Evolutionary conservation across 2,329 filamentous ascomycete genomes (phyloP), one percentile per base, ranked within the genome.

Genomic region (Alternaria triticina): DNA sequence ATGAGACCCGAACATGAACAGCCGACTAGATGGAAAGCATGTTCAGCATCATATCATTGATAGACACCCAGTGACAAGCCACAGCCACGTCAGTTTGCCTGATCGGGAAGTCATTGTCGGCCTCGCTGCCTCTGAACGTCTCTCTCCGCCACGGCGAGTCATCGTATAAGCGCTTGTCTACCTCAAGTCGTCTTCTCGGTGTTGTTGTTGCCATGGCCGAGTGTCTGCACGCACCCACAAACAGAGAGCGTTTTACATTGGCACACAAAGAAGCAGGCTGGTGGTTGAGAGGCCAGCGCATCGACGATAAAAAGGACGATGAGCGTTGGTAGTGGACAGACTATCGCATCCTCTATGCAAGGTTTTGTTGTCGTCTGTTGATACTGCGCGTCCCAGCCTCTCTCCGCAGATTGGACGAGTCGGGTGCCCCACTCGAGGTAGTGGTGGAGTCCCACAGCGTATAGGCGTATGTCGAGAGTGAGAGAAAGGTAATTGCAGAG

Each of bases 381-480:
- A 66, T 65, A 57, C 66, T 72, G 72, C 72, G 67, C 64, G 52
- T 59, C 65, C 73, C 74, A 75, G 62, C 73, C 71, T 68, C 72
- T 67, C 65, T 44, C 59, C 51, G 66, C 61, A 59, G 62, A 73
- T 71, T 74, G 69, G 67, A 51, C 28, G 55, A 52, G 25, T 49
- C 46, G 36, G 55, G 25, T 40, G 36, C 43, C 43, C 40, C 27
- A 44, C 52, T 54, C 28, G n/a, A 54, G 51, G 49, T 30, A 57
- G 30, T 43, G 15, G 30, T 57, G 56, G 51, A 9, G 44, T 27
- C 25, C 12, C 43, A 25, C 27, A 33, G 17, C n/a, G 25, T 36
- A 57, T 36, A 13, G 40, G 15, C 11, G 17, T 20, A 22, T n/a
- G 17, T 20, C 23, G 15, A 45, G 54, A 25, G 28, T 27, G 23